Conservation (phyloP, 164 flowering plant genomes). For the Aristolochia contorta region DNA sequence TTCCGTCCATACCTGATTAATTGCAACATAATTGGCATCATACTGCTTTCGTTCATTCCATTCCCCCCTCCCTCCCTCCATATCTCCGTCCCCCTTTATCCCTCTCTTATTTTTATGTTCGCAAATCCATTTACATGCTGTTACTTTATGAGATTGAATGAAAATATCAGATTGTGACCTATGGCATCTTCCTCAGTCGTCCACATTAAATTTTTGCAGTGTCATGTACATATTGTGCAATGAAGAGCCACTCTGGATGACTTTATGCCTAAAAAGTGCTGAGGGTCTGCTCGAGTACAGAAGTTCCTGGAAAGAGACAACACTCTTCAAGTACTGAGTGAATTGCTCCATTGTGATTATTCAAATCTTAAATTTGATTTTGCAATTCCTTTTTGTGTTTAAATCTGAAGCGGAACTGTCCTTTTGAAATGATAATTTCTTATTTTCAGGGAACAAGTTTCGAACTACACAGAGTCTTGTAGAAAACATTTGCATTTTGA, state of each 20-base stretch:
- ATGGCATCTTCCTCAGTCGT: background rate
- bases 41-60: no score
- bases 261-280: slow-evolving; percentile 40
- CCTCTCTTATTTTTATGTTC: no score
- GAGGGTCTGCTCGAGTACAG: slow-evolving; percentile 52
- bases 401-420: no score
- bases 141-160: background rate
- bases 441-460: slow-evolving; percentile 35
- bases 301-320: slow-evolving; percentile 88
- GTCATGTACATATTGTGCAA: slow-evolving; percentile 88
- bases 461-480: slow-evolving; percentile 19
- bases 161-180: background rate
- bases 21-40: no score
- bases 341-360: background rate
- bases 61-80: no score
- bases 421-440: background rate
- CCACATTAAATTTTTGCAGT: slow-evolving; percentile 32
- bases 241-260: slow-evolving; percentile 98
- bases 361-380: background rate
- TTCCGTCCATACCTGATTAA: no score
- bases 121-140: background rate
- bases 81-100: no score
- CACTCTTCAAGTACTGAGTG: slow-evolving; percentile 42
- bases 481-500: slow-evolving; percentile 44
- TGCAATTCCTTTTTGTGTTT: background rate